Conservation (phyloP, 768 basidiomycete genomes). For the Ephemerocybe angulata region DNA sequence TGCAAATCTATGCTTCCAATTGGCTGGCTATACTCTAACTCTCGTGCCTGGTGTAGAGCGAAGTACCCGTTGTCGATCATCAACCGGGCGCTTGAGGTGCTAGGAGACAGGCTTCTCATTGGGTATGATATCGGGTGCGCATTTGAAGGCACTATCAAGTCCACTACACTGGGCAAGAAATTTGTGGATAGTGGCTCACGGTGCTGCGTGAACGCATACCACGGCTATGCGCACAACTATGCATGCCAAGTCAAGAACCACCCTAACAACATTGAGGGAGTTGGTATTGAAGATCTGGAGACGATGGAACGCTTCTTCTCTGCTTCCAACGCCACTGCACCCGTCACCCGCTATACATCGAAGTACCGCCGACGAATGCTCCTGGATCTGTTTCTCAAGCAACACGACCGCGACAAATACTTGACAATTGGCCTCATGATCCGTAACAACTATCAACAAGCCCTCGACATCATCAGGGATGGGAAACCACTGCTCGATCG, state of each 20-base stretch:
- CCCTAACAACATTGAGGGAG: conserved; percentile 16
- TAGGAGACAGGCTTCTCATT: conserved; percentile 15
- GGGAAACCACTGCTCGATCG: neutral
- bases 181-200: conserved; percentile 3
- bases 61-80: conserved; percentile 26
- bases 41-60: too few relatives aligned
- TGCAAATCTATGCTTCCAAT: conserved; percentile 1
- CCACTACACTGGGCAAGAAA: conserved; percentile 17
- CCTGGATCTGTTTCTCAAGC: conserved; percentile 7
- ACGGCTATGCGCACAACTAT: conserved; percentile 27
- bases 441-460: conserved; percentile 21
- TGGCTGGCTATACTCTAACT: conserved; percentile 13
- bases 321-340: conserved; percentile 19
- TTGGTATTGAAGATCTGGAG: conserved; percentile 26
- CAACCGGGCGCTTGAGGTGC: conserved; percentile 17
- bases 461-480: conserved; percentile 15
- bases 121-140: conserved; percentile 31
- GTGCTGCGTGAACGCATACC: conserved; percentile 21
- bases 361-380: conserved; percentile 6
- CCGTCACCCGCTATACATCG: conserved; percentile 10
- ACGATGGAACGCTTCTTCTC: conserved; percentile 21
- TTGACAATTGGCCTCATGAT: conserved; percentile 8
- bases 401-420: conserved; percentile 4
- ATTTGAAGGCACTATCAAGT: conserved; percentile 19
- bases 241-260: neutral